Base-by-base conservation (phyloP, 1,284 basidiomycete species). In the Peniophora sp. region DNA sequence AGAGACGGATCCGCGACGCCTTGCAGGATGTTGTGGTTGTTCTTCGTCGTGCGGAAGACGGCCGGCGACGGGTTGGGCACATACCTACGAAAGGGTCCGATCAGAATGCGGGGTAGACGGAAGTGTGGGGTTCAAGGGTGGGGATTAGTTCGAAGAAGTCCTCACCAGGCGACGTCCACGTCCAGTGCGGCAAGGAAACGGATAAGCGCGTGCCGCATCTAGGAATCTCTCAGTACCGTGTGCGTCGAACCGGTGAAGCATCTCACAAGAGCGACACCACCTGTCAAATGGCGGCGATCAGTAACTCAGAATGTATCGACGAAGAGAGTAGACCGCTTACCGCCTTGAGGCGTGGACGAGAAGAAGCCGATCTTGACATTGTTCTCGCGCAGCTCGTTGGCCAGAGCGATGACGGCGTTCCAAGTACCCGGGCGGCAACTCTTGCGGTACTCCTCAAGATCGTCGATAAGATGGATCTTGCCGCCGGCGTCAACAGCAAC, bases 201-300 rank as follows among this genome's bases (percentile, higher is more conserved):
- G 64, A 93, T 84, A 59, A 94, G 69, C 42, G 91, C 91, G 67
- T 93, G 91, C 58, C 91, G 81, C 89, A 93, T 92, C 85, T 88
- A 60, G 47, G 54, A 39, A 43, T 51, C 45, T 51, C 55, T 22
- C 48, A 43, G 57, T 49, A 56, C 50, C 50, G 22, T 37, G 34
- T 43, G 47, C 47, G 50, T 53, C 51, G 42, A 47, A 49, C 43
- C 24, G 41, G 43, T 47, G 46, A 46, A 24, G 41, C 20, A 47
- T 67, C 83, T 65, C 64, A 89, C 86, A 49, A 94, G 78, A 41
- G 91, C 91, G 55, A 94, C 91, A 65, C 91, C 91, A 64, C 90
- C 89, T 82, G 59, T 44, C 61, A 53, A 58, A 49, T 57, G 57
- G 60, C 54, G 55, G 60, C 63, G 56, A 66, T 58, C 55, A 56